Percentiles rank a stretch among this genome's conserved stretches.
phyloP scores from a whole-genome alignment of 2,329 filamentous ascomycete genomes.

The Talaromyces sp. region DNA sequence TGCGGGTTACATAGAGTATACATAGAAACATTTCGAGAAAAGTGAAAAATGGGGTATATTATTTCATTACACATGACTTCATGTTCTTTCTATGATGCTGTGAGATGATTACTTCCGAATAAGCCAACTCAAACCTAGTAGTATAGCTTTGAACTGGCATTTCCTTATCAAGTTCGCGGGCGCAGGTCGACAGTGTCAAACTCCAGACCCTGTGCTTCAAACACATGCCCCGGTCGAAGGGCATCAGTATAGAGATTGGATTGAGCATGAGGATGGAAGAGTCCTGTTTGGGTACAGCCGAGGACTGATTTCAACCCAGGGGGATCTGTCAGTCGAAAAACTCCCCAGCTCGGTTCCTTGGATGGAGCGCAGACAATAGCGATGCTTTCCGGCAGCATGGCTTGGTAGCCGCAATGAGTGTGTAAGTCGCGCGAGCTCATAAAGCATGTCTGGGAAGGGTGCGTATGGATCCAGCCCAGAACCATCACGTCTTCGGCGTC shows the following conservation, averaged over 20 bases:
- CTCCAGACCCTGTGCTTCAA: slow-evolving; percentile 61
- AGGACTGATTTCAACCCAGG: slow-evolving; percentile 83
- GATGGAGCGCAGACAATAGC: slow-evolving; percentile 93
- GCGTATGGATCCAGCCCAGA: slow-evolving; percentile 96
- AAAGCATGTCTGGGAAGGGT: slow-evolving; percentile 94
- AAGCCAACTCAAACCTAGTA: not conserved
- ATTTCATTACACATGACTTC: slow-evolving; percentile 3
- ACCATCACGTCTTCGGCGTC: slow-evolving; percentile 77
- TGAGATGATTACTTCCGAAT: not conserved
- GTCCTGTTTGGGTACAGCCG: slow-evolving; percentile 67
- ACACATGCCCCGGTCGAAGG: slow-evolving; percentile 64
- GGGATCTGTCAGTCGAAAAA: slow-evolving; percentile 89
- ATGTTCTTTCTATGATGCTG: not conserved
- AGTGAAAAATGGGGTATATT: not conserved
- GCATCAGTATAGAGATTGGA: slow-evolving; percentile 75
- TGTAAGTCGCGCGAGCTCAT: slow-evolving; percentile 94
- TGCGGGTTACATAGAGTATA: not conserved
- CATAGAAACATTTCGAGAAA: not conserved
- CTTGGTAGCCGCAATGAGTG: slow-evolving; percentile 89
- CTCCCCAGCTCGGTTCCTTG: slow-evolving; percentile 70
- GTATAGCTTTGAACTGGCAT: not conserved
- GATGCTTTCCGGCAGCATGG: slow-evolving; percentile 94
- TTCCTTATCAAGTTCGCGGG: slow-evolving; percentile 11
- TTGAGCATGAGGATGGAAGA: slow-evolving; percentile 75
- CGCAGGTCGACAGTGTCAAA: slow-evolving; percentile 64